These are phyloP conservation scores for Chrysoporthe puriensis DNA, from an alignment of 2,329 filamentous ascomycete species.

Conservation along the genomic window DNA sequence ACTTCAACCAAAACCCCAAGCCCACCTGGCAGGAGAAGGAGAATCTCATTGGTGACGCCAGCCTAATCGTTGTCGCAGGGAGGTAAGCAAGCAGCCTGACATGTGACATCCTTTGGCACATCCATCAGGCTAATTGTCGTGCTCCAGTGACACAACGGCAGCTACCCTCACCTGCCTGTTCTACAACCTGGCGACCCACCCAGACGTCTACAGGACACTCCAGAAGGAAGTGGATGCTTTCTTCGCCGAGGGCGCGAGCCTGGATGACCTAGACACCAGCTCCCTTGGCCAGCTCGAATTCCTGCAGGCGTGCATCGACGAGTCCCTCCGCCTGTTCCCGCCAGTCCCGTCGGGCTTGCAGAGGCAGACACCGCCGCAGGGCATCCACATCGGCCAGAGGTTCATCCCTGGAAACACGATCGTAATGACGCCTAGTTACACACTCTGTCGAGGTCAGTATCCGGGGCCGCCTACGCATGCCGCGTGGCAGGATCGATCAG, in stretches of 20 bases:
- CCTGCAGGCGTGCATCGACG: slow-evolving; percentile 25
- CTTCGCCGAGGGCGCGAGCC: slow-evolving; percentile 25
- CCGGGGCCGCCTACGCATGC: no score
- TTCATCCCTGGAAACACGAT: slow-evolving; percentile 33
- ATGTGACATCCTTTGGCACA: neutral
- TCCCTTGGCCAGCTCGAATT: slow-evolving; percentile 23
- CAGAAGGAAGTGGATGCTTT: slow-evolving; percentile 27
- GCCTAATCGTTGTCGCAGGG: slow-evolving; percentile 39
- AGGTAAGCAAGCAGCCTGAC: slow-evolving; percentile 32
- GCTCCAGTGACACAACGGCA: slow-evolving; percentile 31
- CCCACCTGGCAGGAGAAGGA: slow-evolving; percentile 31
- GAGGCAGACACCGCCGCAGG: slow-evolving; percentile 37
- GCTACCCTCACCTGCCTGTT: slow-evolving; percentile 31
- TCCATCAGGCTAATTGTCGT: neutral
- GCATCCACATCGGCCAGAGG: slow-evolving; percentile 32
- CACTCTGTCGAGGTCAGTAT: slow-evolving; percentile 29
- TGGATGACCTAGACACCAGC: slow-evolving; percentile 24
- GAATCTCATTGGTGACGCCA: slow-evolving; percentile 36
- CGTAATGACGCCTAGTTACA: slow-evolving; percentile 32
- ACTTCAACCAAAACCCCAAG: slow-evolving; percentile 33
- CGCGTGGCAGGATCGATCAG: no score
- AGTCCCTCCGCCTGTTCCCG: slow-evolving; percentile 24
- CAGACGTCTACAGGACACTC: slow-evolving; percentile 24
- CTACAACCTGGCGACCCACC: slow-evolving; percentile 29
- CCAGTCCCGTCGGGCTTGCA: slow-evolving; percentile 22